These are phyloP conservation scores for Austroboletus niveus DNA, from an alignment of 1,284 basidiomycete genomes.

Conservation along the genomic window DNA sequence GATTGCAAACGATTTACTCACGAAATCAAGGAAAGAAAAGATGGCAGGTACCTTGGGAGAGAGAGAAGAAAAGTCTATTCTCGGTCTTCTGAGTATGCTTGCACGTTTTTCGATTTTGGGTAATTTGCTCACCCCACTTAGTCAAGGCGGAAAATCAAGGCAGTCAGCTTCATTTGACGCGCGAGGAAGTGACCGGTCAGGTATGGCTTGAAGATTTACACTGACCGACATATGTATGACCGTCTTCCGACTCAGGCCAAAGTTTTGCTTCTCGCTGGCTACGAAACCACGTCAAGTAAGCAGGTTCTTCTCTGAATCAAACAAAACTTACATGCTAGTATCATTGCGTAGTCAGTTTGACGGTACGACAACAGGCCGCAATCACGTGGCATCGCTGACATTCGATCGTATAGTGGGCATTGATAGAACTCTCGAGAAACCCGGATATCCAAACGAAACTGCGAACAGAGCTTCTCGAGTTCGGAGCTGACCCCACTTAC, in stretches of 20 bases:
- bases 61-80: slow-evolving; percentile 48
- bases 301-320: not conserved
- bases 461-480: slow-evolving; percentile 25
- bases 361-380: slow-evolving; percentile 6
- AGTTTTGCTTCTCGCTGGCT: slow-evolving; percentile 29
- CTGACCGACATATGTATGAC: not conserved
- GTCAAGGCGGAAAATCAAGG: slow-evolving; percentile 18
- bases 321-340: not conserved
- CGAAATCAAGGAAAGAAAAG: slow-evolving; percentile 42
- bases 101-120: not conserved
- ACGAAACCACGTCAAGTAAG: slow-evolving; percentile 32
- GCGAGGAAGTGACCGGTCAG: slow-evolving; percentile 21
- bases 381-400: not conserved
- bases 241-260: slow-evolving; percentile 12
- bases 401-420: slow-evolving; percentile 25
- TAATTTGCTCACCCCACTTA: not conserved
- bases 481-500: slow-evolving; percentile 22
- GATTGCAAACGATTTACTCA: slow-evolving; percentile 49
- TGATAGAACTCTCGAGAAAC: slow-evolving; percentile 29
- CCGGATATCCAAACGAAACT: slow-evolving; percentile 25
- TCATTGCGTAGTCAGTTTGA: slow-evolving; percentile 19
- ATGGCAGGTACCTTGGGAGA: slow-evolving; percentile 29
- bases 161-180: slow-evolving; percentile 12
- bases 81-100: slow-evolving; percentile 28
- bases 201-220: slow-evolving; percentile 1